Conservation (phyloP, 1,284 basidiomycete genomes). For the Grifola frondosa region DNA sequence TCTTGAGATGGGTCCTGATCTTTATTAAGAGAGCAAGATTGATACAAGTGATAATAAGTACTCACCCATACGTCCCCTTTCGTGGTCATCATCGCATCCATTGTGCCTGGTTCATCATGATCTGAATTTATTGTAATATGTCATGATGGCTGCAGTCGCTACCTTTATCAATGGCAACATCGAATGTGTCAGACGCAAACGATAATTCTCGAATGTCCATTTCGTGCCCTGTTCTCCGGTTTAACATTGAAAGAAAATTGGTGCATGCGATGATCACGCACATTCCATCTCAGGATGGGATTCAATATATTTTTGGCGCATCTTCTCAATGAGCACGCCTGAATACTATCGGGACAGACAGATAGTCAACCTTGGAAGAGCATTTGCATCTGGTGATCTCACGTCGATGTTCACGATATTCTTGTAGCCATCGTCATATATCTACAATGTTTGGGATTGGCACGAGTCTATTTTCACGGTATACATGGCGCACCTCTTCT, state of each 20-base stretch:
- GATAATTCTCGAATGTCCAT: conserved; percentile 83
- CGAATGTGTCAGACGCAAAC: conserved; percentile 71
- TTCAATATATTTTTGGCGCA: conserved; percentile 60
- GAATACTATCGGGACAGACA: too few species aligned
- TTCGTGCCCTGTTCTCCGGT: conserved; percentile 63
- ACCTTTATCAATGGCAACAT: conserved; percentile 91
- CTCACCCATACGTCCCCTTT: conserved; percentile 89
- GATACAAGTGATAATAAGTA: conserved; percentile 8
- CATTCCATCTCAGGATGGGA: conserved; percentile 77
- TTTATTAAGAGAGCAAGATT: too few species aligned
- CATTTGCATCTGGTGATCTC: too few species aligned
- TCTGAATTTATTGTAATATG: not conserved
- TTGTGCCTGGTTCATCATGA: conserved; percentile 55
- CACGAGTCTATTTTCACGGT: not conserved
- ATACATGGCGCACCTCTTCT: conserved; percentile 52
- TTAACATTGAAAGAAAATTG: not conserved
- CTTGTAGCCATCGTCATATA: conserved; percentile 89
- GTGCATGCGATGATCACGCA: conserved; percentile 32
- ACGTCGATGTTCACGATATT: conserved; percentile 88
- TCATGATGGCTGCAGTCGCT: not conserved
- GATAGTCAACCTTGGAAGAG: too few species aligned
- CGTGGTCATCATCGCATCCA: conserved; percentile 92
- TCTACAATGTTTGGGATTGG: conserved; percentile 42
- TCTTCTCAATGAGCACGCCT: conserved; percentile 75
- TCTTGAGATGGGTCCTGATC: conserved; percentile 79